Base-by-base conservation (phyloP, 2,329 filamentous ascomycete genomes). In the Capronia americana region DNA sequence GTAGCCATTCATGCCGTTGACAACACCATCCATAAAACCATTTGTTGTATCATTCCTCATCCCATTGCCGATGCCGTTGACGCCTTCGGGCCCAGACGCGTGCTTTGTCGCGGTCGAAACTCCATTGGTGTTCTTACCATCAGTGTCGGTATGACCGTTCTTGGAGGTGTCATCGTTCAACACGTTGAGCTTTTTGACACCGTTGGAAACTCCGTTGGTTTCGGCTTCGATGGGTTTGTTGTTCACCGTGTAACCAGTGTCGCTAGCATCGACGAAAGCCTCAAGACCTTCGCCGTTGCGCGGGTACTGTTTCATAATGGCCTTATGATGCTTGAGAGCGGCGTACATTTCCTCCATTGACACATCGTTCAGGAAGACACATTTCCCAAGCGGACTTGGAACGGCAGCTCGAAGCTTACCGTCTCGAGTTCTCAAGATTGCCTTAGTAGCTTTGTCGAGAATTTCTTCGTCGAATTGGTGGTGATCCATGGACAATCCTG, bases 401-500 rank as follows among this genome's bases (percentile, higher is more conserved):
- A 92, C 88, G 3, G 89, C 88, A 38, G 88, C 87, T 46, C 89
- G 85, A 10, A 92, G 82, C 73, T 86, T 82, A 38, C 89, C 89
- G 69, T 92, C 89, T 12, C 90, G 83, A 0, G 89, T 92, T 80
- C 88, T 90, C 57, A 92, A 79, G 68, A 92, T 92, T 12, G 89
- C 89, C 14, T 85, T 80, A 1, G 89, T 92, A 1, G 83, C 89
- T 72, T 86, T 86, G 59, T 88, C 86, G 10, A 92, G 83, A 28
- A 91, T 83, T 0, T 85, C 81, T 61, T 88, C 87, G 71, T 90
- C 84, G 73, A 91, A 92, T 44, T 88, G 81, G 6, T 84, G 82
- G 73, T 92, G 89, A 67, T 92, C 89, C 82, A 92, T 91, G 23
- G 88, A 88, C 0, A 92, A 82, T 23, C 90, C 89, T 5, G 88